Percentiles rank a stretch among this genome's conserved stretches.
phyloP scores from a whole-genome alignment of 2,329 filamentous ascomycete genomes.

The Ophiostoma montium region DNA sequence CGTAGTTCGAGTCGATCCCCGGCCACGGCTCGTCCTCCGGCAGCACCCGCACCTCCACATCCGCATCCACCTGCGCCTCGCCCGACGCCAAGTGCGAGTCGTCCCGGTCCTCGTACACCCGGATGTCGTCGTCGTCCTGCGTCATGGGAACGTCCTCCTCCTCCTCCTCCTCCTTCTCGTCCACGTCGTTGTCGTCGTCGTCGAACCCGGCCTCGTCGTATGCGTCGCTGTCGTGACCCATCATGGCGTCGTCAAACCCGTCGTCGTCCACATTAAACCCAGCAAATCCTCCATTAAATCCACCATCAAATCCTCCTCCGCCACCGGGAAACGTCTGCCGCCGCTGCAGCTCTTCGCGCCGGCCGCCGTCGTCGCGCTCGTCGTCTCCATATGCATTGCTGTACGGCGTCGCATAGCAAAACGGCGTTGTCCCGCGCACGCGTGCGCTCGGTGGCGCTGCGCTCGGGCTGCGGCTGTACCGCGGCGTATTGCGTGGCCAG shows the following conservation, averaged over 20 bases:
- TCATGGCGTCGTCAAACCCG: not conserved
- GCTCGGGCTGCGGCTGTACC: constrained; percentile 32
- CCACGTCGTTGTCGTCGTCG: constrained; percentile 6
- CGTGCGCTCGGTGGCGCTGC: constrained; percentile 12
- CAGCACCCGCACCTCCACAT: constrained; percentile 11
- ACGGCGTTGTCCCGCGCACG: constrained; percentile 35
- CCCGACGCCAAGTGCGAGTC: constrained; percentile 12
- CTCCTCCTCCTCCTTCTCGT: constrained; percentile 16
- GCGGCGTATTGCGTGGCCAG: constrained; percentile 36
- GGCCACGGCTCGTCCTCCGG: constrained; percentile 44
- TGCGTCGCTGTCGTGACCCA: constrained; percentile 17
- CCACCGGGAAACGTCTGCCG: not conserved
- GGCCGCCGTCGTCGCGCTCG: constrained; percentile 7
- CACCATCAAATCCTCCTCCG: not conserved
- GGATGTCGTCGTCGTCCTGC: constrained; percentile 22
- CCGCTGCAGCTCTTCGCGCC: not conserved
- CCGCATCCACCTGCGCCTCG: constrained; percentile 7
- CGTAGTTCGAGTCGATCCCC: constrained; percentile 34
- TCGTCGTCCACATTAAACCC: not conserved
- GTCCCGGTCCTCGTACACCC: constrained; percentile 18
- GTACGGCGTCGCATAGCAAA: constrained; percentile 63
- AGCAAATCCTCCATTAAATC: not conserved
- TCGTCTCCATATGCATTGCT: constrained; percentile 42
- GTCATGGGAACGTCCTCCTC: constrained; percentile 19
- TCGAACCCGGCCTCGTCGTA: constrained; percentile 19